Conservation (phyloP, 225 moss, liverwort and hornwort genomes). For the Sphagnum tenellum region DNA sequence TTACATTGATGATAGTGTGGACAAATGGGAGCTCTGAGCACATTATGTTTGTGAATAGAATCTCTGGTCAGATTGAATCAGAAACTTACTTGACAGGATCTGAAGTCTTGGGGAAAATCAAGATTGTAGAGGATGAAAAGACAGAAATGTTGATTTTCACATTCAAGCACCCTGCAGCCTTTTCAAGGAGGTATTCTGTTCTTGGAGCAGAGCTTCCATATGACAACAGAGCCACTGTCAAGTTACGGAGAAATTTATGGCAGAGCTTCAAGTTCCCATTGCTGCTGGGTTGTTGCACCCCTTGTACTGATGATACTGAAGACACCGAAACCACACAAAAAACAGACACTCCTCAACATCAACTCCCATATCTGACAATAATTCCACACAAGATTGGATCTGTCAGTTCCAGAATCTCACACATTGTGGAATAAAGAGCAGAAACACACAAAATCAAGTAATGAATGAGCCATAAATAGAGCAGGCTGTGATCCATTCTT, state of each 20-base stretch:
- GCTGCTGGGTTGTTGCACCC: conserved; percentile 22
- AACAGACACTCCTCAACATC: neutral
- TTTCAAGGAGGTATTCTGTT: conserved; percentile 50
- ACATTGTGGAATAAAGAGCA: no score
- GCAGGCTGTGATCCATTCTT: no score
- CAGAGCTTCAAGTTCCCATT: conserved; percentile 16
- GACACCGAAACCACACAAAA: neutral
- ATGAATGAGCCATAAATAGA: no score
- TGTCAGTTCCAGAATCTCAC: no score
- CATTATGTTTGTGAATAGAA: no score
- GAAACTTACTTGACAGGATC: conserved; percentile 16
- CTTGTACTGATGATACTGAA: conserved; percentile 21
- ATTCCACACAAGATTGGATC: no score
- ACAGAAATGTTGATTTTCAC: conserved; percentile 49
- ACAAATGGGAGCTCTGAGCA: no score
- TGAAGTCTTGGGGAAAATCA: conserved; percentile 31
- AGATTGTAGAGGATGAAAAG: conserved; percentile 27
- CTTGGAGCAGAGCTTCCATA: conserved; percentile 59
- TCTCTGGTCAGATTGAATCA: neutral
- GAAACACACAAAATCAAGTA: no score
- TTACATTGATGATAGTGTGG: no score
- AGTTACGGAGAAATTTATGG: conserved; percentile 36
- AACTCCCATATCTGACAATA: neutral
- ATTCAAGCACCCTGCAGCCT: conserved; percentile 41
- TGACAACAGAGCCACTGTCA: conserved; percentile 41